Evolutionary conservation across 371 early-diverging fungal species (phyloP).

Genomic region (Mucor sp.): DNA sequence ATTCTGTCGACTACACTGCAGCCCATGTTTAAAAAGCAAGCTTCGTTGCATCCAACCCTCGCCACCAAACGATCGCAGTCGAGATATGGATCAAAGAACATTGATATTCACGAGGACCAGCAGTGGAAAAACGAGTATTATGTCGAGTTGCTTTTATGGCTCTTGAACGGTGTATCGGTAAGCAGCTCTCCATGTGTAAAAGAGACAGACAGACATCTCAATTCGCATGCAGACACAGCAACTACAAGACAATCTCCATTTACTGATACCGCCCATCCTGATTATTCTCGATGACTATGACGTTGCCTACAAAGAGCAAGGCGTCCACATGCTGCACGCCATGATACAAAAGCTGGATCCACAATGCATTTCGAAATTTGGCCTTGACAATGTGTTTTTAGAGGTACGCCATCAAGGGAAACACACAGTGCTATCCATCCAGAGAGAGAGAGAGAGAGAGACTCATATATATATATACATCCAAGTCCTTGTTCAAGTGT

Average conservation of each 20-base stretch:
- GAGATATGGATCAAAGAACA: slow-evolving; percentile 22
- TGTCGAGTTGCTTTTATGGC: slow-evolving; percentile 31
- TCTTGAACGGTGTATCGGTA: slow-evolving; percentile 26
- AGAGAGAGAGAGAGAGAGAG: too few relatives aligned
- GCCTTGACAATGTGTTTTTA: slow-evolving; percentile 35
- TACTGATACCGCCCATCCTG: slow-evolving; percentile 33
- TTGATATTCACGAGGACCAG: slow-evolving; percentile 29
- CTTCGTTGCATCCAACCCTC: slow-evolving; percentile 16
- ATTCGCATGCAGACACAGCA: slow-evolving; percentile 1
- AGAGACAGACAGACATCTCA: too few relatives aligned
- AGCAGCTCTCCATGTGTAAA: background rate
- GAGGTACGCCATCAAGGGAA: slow-evolving; percentile 36
- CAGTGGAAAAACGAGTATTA: slow-evolving; percentile 26
- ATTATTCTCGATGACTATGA: slow-evolving; percentile 42
- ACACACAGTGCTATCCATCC: too few relatives aligned
- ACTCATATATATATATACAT: too few relatives aligned
- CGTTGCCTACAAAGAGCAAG: slow-evolving; percentile 29
- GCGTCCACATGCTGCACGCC: slow-evolving; percentile 29
- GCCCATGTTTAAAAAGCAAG: slow-evolving; percentile 21
- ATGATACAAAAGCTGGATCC: slow-evolving; percentile 27
- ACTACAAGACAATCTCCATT: slow-evolving; percentile 22
- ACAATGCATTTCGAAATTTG: slow-evolving; percentile 7
- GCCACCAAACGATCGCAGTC: slow-evolving; percentile 7
- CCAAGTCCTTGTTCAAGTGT: slow-evolving; percentile 41
- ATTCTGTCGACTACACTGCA: slow-evolving; percentile 19